These are phyloP conservation scores for Leishmania mexicana DNA, from an alignment of 208 protist genomes.

Conservation along the genomic window DNA sequence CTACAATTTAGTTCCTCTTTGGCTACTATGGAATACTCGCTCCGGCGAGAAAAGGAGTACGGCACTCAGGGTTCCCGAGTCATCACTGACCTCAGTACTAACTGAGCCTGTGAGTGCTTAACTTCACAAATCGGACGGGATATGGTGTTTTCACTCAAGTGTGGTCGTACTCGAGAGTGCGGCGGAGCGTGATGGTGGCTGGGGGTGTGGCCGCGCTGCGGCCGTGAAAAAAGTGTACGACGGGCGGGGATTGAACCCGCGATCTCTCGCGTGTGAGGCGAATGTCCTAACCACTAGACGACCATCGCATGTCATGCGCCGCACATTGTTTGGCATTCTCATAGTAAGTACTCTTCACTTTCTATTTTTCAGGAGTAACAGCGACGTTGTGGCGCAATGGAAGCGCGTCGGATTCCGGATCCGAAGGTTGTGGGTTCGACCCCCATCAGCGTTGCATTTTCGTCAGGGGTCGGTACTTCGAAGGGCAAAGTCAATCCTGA, in stretches of 20 bases:
- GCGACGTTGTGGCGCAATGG: constrained; percentile 56
- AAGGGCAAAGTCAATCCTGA: too few species aligned
- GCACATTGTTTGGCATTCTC: too few species aligned
- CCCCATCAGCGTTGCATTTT: constrained; percentile 71
- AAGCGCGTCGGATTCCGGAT: constrained; percentile 56
- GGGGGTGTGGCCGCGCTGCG: rapidly evolving
- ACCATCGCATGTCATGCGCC: constrained; percentile 63
- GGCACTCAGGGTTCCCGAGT: constrained; percentile 15
- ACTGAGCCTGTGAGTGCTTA: constrained; percentile 42
- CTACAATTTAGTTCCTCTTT: not conserved
- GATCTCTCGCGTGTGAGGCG: constrained; percentile 94
- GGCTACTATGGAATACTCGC: too few species aligned
- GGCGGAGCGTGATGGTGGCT: too few species aligned
- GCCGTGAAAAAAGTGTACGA: constrained; percentile 51
- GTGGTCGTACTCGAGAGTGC: constrained; percentile 35
- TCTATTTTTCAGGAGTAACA: too few species aligned
- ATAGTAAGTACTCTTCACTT: too few species aligned
- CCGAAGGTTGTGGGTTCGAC: constrained; percentile 77
- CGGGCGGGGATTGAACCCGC: constrained; percentile 93
- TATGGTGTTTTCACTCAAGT: constrained; percentile 48
- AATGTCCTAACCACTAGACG: constrained; percentile 96
- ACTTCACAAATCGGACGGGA: constrained; percentile 51
- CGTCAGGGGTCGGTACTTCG: not conserved
- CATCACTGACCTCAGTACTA: constrained; percentile 30
- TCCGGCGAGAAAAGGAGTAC: not conserved